phyloP scores from a whole-genome alignment of 176 grass and related monocot genomes.

The Zoysia japonica region DNA sequence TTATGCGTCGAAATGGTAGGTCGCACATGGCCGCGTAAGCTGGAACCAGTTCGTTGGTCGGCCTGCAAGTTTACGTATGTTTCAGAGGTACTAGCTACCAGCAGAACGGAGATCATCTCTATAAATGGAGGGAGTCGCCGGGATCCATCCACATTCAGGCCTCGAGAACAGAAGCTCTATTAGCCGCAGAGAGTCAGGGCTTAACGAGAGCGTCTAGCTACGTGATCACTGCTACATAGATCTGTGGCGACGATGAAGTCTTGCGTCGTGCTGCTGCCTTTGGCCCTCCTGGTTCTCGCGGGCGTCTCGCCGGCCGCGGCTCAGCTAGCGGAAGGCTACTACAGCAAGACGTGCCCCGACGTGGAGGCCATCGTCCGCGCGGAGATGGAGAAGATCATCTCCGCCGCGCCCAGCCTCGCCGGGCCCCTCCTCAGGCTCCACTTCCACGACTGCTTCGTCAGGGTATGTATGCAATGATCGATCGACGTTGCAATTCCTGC shows the following conservation, averaged over 20 bases:
- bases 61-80: no score
- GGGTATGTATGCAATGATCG: conserved; percentile 21
- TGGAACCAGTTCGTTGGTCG: conserved; percentile 33
- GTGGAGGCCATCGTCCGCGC: conserved; percentile 54
- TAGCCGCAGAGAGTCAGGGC: neutral
- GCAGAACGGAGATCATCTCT: neutral
- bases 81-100: no score
- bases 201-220: neutral
- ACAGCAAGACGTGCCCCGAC: conserved; percentile 64
- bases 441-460: conserved; percentile 76
- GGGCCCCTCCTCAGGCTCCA: conserved; percentile 64
- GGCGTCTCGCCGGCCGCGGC: conserved; percentile 20
- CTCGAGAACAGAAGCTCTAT: neutral
- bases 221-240: neutral
- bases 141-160: neutral
- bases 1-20: conserved; percentile 20
- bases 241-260: conserved; percentile 1
- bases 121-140: conserved; percentile 14
- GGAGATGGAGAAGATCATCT: conserved; percentile 64
- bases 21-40: conserved; percentile 41
- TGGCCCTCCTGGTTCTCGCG: conserved; percentile 5
- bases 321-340: conserved; percentile 57
- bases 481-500: no score
- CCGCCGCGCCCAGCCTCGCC: conserved; percentile 45
- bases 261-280: neutral